Percentiles rank a stretch among this genome's conserved stretches.
phyloP scores from a whole-genome alignment of 192 early-diverging fungal species.

The Coemansia sp. region DNA sequence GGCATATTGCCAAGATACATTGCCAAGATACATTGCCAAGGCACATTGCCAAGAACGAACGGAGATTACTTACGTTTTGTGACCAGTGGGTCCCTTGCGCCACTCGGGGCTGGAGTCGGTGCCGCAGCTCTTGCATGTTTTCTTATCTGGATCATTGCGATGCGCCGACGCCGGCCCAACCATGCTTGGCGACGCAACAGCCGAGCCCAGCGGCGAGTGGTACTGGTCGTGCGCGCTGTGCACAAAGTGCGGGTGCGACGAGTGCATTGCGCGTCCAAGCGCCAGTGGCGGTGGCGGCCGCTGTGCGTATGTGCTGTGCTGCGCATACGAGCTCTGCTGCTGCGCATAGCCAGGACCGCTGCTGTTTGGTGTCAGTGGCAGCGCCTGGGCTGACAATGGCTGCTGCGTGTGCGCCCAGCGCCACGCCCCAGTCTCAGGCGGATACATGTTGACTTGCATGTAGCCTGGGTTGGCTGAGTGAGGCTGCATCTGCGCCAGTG shows the following conservation, averaged over 20 bases:
- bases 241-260: slow-evolving; percentile 27
- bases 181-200: slow-evolving; percentile 36
- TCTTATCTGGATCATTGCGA: slow-evolving; percentile 38
- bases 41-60: neutral
- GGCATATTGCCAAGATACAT: neutral
- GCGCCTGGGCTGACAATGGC: slow-evolving; percentile 9
- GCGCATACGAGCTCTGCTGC: neutral
- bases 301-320: slow-evolving; percentile 3
- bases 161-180: slow-evolving; percentile 22
- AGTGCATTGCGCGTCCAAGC: slow-evolving; percentile 12
- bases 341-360: slow-evolving; percentile 10
- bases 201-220: slow-evolving; percentile 39
- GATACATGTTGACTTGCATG: slow-evolving; percentile 49
- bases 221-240: slow-evolving; percentile 36
- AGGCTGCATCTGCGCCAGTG: slow-evolving; percentile 18
- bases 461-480: slow-evolving; percentile 25
- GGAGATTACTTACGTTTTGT: slow-evolving; percentile 57
- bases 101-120: slow-evolving; percentile 61
- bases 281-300: slow-evolving; percentile 26
- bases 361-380: slow-evolving; percentile 19
- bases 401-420: slow-evolving; percentile 34
- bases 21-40: neutral
- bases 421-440: slow-evolving; percentile 39
- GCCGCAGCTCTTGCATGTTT: slow-evolving; percentile 55
- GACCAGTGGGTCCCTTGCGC: slow-evolving; percentile 58